These are phyloP conservation scores for Hygrocybe punicea DNA, from an alignment of 768 basidiomycete species.

Conservation along the genomic window DNA sequence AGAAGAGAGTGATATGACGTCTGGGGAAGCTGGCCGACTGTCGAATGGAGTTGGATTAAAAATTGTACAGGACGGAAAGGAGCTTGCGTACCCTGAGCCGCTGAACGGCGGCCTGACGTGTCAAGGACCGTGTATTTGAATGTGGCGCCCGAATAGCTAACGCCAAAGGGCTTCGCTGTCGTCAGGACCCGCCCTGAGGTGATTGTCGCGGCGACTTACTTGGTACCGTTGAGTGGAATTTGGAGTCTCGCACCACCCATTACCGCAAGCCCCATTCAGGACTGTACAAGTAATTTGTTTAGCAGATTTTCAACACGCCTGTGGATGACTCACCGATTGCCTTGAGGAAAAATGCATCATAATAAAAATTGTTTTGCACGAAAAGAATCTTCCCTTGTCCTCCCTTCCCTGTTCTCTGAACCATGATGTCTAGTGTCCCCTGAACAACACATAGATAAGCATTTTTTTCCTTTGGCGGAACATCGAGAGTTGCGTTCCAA, in stretches of 20 bases:
- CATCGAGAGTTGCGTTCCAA: too few relatives aligned
- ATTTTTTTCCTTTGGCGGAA: not conserved
- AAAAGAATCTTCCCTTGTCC: slow-evolving; percentile 65
- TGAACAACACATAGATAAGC: slow-evolving; percentile 29
- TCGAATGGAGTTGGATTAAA: slow-evolving; percentile 5
- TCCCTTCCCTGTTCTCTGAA: slow-evolving; percentile 75
- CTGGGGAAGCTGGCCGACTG: slow-evolving; percentile 90
- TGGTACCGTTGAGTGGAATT: slow-evolving; percentile 67
- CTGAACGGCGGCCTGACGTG: slow-evolving; percentile 80
- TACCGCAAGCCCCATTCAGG: slow-evolving; percentile 87
- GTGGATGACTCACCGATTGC: slow-evolving; percentile 66
- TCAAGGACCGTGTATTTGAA: slow-evolving; percentile 98
- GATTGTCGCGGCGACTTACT: slow-evolving; percentile 44
- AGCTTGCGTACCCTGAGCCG: slow-evolving; percentile 69
- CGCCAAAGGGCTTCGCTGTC: slow-evolving; percentile 74
- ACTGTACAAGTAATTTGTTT: slow-evolving; percentile 44
- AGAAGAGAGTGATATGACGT: slow-evolving; percentile 87
- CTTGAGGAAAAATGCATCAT: slow-evolving; percentile 98
- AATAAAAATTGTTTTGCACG: slow-evolving; percentile 96
- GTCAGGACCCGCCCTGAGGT: not conserved
- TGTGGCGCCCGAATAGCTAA: slow-evolving; percentile 90
- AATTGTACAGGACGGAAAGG: not conserved
- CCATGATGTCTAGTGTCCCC: slow-evolving; percentile 88
- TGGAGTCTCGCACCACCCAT: slow-evolving; percentile 66
- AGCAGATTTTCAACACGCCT: not conserved